phyloP scores from a whole-genome alignment of 2,329 filamentous ascomycete genomes.

The Alternaria conjuncta region DNA sequence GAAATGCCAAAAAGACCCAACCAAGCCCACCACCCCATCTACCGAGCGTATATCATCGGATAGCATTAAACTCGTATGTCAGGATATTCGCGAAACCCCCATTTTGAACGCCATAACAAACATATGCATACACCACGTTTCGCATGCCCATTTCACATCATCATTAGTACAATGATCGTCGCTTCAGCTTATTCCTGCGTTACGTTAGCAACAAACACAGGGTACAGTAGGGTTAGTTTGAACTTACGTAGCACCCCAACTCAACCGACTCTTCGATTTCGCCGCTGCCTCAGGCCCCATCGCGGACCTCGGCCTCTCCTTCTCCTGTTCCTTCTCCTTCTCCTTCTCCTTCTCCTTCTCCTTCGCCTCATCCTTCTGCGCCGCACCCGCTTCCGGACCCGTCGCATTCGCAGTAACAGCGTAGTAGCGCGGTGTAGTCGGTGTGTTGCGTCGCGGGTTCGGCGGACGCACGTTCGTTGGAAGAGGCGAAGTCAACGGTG shows the following conservation, averaged over 20 bases:
- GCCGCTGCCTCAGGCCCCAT: constrained; percentile 2
- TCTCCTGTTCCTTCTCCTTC: not conserved
- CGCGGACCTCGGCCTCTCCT: constrained; percentile 12
- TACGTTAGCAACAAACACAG: constrained; percentile 1
- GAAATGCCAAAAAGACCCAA: not conserved
- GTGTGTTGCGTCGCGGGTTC: not conserved
- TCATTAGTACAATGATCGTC: constrained; percentile 11
- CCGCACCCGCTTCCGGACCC: not conserved
- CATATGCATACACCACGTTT: not conserved
- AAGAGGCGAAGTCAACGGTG: not conserved
- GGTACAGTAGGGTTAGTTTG: too few relatives aligned
- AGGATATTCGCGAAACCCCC: constrained; percentile 1
- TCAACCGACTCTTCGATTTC: constrained; percentile 21
- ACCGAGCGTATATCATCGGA: not conserved
- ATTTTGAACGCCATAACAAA: not conserved
- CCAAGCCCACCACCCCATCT: not conserved
- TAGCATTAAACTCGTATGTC: not conserved
- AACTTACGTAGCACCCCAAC: constrained; percentile 36
- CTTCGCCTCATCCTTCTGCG: not conserved
- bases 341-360: not conserved
- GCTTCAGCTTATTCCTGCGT: constrained; percentile 21
- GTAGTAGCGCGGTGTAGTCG: constrained; percentile 24
- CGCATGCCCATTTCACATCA: not conserved
- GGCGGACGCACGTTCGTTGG: not conserved
- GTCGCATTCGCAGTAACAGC: constrained; percentile 12